Percentiles rank a stretch among this genome's conserved stretches.
These are phyloP conservation scores for Bruguiera gymnorhiza DNA, from an alignment of 345 rosid genomes.

Conservation along the genomic window DNA sequence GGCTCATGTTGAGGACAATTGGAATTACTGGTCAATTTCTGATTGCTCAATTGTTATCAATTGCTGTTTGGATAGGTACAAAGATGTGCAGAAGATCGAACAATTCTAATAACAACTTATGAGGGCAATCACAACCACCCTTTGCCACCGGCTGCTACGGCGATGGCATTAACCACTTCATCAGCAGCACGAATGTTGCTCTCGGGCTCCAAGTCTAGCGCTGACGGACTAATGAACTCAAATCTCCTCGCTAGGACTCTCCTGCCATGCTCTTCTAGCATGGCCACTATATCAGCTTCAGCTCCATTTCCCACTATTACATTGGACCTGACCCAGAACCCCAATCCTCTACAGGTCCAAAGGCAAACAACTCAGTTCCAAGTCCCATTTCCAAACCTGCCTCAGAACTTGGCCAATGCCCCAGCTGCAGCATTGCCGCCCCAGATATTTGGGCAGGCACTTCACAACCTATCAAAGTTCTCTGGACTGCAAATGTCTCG, in stretches of 20 bases:
- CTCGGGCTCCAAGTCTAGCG: slow-evolving; percentile 79
- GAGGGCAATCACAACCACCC: slow-evolving; percentile 98
- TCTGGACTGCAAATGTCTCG: slow-evolving; percentile 62
- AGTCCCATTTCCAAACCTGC: slow-evolving; percentile 39
- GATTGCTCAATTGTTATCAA: not conserved
- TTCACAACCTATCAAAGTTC: slow-evolving; percentile 56
- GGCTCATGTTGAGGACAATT: too few relatives aligned
- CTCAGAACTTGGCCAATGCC: slow-evolving; percentile 19
- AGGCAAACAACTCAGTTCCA: slow-evolving; percentile 39
- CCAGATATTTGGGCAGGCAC: slow-evolving; percentile 59
- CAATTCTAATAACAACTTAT: slow-evolving; percentile 79
- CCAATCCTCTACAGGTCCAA: slow-evolving; percentile 40
- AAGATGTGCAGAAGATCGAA: slow-evolving; percentile 84
- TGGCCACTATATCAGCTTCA: slow-evolving; percentile 94
- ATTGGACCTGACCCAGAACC: slow-evolving; percentile 66
- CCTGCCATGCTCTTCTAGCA: slow-evolving; percentile 85
- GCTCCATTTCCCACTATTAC: slow-evolving; percentile 97
- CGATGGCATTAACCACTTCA: slow-evolving; percentile 90
- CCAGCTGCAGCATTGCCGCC: slow-evolving; percentile 44
- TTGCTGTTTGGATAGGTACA: slow-evolving; percentile 54
- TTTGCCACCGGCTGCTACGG: slow-evolving; percentile 84
- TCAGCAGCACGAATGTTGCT: slow-evolving; percentile 81
- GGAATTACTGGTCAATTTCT: too few relatives aligned
- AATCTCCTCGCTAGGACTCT: slow-evolving; percentile 69
- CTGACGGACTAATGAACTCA: slow-evolving; percentile 67